These are phyloP conservation scores for Guillardia theta DNA, from an alignment of 78 protist species.

Conservation along the genomic window DNA sequence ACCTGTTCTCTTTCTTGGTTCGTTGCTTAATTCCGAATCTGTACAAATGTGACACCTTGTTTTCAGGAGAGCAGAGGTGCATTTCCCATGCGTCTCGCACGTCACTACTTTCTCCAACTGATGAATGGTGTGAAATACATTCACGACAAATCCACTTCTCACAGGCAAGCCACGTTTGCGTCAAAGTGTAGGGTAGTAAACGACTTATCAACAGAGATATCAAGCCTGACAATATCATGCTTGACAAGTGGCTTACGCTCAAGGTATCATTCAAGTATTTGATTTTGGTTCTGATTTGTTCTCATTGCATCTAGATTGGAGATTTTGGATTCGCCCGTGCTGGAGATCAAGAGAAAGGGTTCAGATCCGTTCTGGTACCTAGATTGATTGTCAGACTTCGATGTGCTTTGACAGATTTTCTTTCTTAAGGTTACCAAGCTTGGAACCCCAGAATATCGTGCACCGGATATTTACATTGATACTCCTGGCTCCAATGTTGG, in stretches of 20 bases:
- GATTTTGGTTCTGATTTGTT: too few species aligned
- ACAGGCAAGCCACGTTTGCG: too few species aligned
- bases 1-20: conserved; percentile 15
- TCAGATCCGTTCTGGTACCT: not conserved
- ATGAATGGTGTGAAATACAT: conserved; percentile 1
- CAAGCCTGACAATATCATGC: conserved; percentile 43
- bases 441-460: conserved; percentile 20
- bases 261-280: too few species aligned
- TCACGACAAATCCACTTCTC: not conserved
- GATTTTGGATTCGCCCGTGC: conserved; percentile 27
- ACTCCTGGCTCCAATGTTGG: conserved; percentile 32
- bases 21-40: not conserved
- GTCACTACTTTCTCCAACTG: conserved; percentile 11
- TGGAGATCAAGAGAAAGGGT: conserved; percentile 19
- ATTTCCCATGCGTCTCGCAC: conserved; percentile 4
- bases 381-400: too few species aligned
- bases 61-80: conserved; percentile 4
- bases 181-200: too few species aligned
- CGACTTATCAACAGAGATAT: too few species aligned
- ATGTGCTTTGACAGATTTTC: too few species aligned
- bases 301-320: too few species aligned
- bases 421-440: conserved; percentile 19
- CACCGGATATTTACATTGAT: conserved; percentile 23
- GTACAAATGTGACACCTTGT: not conserved
- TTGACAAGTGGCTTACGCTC: conserved; percentile 35